A percentile compares a stretch with the other conserved stretches of the same genome.
Conservation (phyloP, 2,329 filamentous ascomycete species). For the Fonsecaea nubica region DNA sequence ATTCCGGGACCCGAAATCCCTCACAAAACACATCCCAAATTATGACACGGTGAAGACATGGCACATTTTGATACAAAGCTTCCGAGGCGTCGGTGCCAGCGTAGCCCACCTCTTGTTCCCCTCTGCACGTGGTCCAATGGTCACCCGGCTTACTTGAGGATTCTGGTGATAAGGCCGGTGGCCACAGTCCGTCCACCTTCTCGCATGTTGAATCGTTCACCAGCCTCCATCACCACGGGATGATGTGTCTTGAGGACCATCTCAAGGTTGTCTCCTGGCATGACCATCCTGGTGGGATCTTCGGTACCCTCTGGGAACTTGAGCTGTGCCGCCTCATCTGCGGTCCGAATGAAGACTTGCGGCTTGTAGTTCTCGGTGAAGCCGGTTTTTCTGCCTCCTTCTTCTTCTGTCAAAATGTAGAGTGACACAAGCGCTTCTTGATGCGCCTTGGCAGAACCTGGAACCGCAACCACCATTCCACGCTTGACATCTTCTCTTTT, state of each 20-base stretch:
- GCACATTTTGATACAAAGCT: conserved; percentile 33
- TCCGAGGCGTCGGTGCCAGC: conserved; percentile 10
- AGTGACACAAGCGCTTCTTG: conserved; percentile 92
- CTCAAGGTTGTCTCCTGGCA: conserved; percentile 99
- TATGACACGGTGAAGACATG: conserved; percentile 22
- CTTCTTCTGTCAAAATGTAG: conserved; percentile 97
- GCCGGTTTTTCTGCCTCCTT: conserved; percentile 94
- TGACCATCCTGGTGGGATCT: conserved; percentile 81
- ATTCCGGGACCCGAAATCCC: conserved; percentile 8
- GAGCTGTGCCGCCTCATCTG: conserved; percentile 76
- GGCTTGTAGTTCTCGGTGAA: conserved; percentile 97
- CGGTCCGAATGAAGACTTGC: conserved; percentile 93
- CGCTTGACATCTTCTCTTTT: conserved; percentile 93
- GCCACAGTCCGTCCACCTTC: conserved; percentile 92
- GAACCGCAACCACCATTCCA: conserved; percentile 91
- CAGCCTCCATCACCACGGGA: conserved; percentile 85
- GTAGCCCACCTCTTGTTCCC: conserved; percentile 3
- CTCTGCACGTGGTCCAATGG: conserved; percentile 4
- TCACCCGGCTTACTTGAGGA: conserved; percentile 56
- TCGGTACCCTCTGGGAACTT: conserved; percentile 85
- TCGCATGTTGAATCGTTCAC: conserved; percentile 97
- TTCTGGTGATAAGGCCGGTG: conserved; percentile 80
- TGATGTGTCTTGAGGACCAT: conserved; percentile 88
- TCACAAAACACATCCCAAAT: conserved; percentile 24
- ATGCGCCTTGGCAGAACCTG: conserved; percentile 83